Conservation (phyloP, 805 yeast genomes). For the Grigorovia transvaalensis region DNA sequence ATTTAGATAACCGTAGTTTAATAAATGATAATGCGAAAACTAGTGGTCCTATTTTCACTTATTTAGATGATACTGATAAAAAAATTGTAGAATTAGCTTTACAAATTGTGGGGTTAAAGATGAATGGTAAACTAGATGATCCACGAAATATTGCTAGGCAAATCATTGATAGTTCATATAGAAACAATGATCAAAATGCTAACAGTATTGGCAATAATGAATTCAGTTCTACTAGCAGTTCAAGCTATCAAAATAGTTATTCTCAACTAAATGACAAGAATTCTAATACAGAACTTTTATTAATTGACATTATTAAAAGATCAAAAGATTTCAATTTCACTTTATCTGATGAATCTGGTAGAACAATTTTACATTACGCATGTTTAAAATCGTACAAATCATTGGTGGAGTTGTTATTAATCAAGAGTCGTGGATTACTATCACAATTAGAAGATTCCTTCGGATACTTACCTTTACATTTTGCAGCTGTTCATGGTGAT, state of each 20-base stretch:
- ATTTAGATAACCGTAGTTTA: neutral
- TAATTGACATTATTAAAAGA: slow-evolving; percentile 49
- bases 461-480: slow-evolving; percentile 81
- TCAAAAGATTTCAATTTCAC: slow-evolving; percentile 71
- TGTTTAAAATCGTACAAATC: slow-evolving; percentile 61
- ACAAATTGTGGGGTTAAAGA: slow-evolving; percentile 91
- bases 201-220: neutral
- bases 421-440: slow-evolving; percentile 45
- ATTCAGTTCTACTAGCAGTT: neutral
- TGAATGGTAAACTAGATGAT: slow-evolving; percentile 93
- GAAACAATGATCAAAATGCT: neutral
- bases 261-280: neutral
- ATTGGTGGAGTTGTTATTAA: slow-evolving; percentile 52
- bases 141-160: slow-evolving; percentile 88
- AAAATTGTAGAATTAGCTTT: slow-evolving; percentile 90
- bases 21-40: slow-evolving; percentile 13
- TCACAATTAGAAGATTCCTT: slow-evolving; percentile 65
- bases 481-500: slow-evolving; percentile 71
- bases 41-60: slow-evolving; percentile 57
- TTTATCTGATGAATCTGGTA: slow-evolving; percentile 75
- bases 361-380: slow-evolving; percentile 80
- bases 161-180: slow-evolving; percentile 45
- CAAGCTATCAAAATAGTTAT: neutral
- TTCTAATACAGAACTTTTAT: slow-evolving; percentile 29
- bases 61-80: slow-evolving; percentile 89